Evolutionary conservation across 2,329 filamentous ascomycete species (phyloP).

Genomic region (Calonectria ilicicola): DNA sequence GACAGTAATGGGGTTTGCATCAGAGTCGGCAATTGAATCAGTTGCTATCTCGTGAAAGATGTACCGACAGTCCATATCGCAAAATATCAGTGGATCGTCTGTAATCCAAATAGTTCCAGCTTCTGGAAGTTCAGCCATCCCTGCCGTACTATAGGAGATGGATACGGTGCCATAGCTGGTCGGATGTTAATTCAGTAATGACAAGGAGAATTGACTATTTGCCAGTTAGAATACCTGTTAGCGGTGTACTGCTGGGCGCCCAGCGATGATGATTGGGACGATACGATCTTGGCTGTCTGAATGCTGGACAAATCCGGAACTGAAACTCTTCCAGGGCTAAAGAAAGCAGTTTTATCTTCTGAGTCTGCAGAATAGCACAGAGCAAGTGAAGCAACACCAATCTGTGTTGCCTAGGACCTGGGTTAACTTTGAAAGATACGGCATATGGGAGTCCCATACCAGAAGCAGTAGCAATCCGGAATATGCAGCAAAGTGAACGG

Average conservation of each 20-base stretch:
- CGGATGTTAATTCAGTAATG: rapidly evolving
- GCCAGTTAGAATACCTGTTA: slow-evolving; percentile 45
- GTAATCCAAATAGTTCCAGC: slow-evolving; percentile 46
- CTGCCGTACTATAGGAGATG: slow-evolving; percentile 43
- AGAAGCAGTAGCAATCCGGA: slow-evolving; percentile 35
- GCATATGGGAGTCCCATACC: not conserved
- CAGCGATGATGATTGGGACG: slow-evolving; percentile 31
- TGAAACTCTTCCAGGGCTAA: slow-evolving; percentile 48
- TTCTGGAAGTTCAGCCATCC: slow-evolving; percentile 37
- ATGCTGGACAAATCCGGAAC: slow-evolving; percentile 52
- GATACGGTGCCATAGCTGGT: slow-evolving; percentile 54
- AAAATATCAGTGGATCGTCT: slow-evolving; percentile 49
- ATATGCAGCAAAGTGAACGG: slow-evolving; percentile 30
- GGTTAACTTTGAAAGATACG: not conserved
- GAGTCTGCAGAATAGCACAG: slow-evolving; percentile 57
- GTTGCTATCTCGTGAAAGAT: slow-evolving; percentile 51
- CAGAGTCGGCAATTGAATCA: slow-evolving; percentile 25
- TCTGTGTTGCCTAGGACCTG: slow-evolving; percentile 51
- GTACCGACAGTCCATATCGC: slow-evolving; percentile 47
- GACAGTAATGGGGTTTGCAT: slow-evolving; percentile 29
- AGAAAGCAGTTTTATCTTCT: slow-evolving; percentile 48
- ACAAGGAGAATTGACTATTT: not conserved
- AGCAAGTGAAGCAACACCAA: slow-evolving; percentile 55
- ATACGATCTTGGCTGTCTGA: slow-evolving; percentile 46
- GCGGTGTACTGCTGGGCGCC: slow-evolving; percentile 56